Evolutionary conservation across 257 asterid genomes (phyloP).

Genomic region (Vinca minor): DNA sequence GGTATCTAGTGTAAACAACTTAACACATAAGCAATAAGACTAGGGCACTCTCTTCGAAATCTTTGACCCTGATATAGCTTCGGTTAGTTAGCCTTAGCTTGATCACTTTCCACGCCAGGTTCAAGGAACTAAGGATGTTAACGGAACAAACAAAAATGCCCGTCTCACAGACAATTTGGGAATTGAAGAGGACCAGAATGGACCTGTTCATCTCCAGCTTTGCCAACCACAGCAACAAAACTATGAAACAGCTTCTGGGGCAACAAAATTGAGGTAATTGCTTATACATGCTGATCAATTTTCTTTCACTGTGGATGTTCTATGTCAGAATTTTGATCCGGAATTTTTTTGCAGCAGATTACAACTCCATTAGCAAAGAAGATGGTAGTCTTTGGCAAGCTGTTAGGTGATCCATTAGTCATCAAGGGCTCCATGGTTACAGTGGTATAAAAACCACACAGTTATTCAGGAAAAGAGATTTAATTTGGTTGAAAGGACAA

Average conservation of each 20-base stretch:
- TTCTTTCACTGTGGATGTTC: background rate
- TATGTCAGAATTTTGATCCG: background rate
- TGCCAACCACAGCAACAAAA: slow-evolving; percentile 62
- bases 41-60: slow-evolving; percentile 10
- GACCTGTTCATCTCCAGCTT: slow-evolving; percentile 60
- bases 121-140: slow-evolving; percentile 37
- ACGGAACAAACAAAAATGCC: slow-evolving; percentile 32
- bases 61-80: background rate
- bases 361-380: slow-evolving; percentile 13
- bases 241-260: slow-evolving; percentile 24
- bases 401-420: slow-evolving; percentile 4
- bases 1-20: slow-evolving; percentile 30
- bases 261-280: slow-evolving; percentile 43
- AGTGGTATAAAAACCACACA: slow-evolving; percentile 11
- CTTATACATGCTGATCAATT: slow-evolving; percentile 2
- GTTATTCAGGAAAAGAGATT: slow-evolving; percentile 8
- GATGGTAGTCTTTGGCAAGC: background rate
- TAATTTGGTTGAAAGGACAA: slow-evolving; percentile 11
- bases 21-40: slow-evolving; percentile 7
- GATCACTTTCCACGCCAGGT: slow-evolving; percentile 35
- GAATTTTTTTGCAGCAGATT: slow-evolving; percentile 17
- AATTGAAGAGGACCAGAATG: slow-evolving; percentile 45
- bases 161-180: slow-evolving; percentile 28
- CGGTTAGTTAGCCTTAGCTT: background rate
- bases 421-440: slow-evolving; percentile 17